Evolutionary conservation across 139 green algal genomes (phyloP), one percentile per base, ranked within the genome.

Genomic region (Gonium pectorale): DNA sequence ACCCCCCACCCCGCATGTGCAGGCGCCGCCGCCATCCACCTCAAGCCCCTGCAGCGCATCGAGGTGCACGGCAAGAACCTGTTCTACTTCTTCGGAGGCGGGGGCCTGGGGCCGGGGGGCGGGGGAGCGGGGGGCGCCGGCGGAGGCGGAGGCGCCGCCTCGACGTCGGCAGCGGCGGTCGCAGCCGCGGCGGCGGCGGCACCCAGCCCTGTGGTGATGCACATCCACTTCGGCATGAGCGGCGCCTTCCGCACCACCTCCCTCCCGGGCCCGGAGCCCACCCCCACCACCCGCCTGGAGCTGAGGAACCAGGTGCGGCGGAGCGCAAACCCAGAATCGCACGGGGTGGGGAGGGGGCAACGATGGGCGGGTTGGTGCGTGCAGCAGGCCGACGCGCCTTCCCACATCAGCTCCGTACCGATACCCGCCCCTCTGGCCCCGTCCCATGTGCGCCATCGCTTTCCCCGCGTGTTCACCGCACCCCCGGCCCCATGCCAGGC

Each of bases 171-270:
- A 79, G 63, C 66, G 33, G 67, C 17, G 38, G 31, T 31, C 31
- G 37, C 64, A 44, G 31, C 49, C 40, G 67, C 35, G n/a, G 67
- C 33, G 19, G 29, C 15, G 35, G 67, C 44, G 6, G 67, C 31
- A 24, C 33, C 27, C 68, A 41, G n/a, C 35, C 31, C 46, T 31
- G 83, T 90, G 21, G 91, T 97, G 24, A 37, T 96, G 59, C 93
- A 96, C 80, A 80, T 98, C 17, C 95, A 98, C 86, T 98, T 98
- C 88, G 95, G 95, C 44, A 98, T 98, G 95, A 89, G 66, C 40
- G 92, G 90, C 22, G 68, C 79, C 1, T 94, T 92, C 88, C 69
- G 68, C 7, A 85, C 79, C 29, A 80, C 86, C 75, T 5, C 9
- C 9, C 49, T 79, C 37, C 79, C 64, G 2, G 64, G 64, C 4